These are phyloP conservation scores for Rhizopus sp. DNA, from an alignment of 371 early-diverging fungal species.

Conservation along the genomic window DNA sequence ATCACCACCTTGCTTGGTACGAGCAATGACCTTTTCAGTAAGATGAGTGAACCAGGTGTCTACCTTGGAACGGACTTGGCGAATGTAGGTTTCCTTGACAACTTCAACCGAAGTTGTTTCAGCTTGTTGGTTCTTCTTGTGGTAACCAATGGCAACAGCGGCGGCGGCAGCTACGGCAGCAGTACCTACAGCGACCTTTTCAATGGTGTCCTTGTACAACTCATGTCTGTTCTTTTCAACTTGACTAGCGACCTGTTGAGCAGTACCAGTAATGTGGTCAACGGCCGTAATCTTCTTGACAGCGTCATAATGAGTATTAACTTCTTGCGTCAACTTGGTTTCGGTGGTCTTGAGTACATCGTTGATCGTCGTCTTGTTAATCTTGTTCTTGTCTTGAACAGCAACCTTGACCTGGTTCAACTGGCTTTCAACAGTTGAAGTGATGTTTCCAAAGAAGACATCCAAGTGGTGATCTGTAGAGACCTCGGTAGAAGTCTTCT, in stretches of 20 bases:
- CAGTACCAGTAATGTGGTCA: constrained; percentile 19
- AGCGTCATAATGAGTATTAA: constrained; percentile 19
- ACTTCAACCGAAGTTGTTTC: constrained; percentile 21
- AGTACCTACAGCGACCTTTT: constrained; percentile 22
- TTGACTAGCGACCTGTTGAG: constrained; percentile 3
- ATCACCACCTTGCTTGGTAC: constrained; percentile 29
- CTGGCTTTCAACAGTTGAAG: constrained; percentile 26
- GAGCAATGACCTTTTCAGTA: constrained; percentile 22
- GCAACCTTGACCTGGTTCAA: constrained; percentile 25
- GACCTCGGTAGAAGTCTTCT: constrained; percentile 6
- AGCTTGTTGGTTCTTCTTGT: constrained; percentile 25
- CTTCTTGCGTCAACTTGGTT: constrained; percentile 18
- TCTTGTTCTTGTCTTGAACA: constrained; percentile 21
- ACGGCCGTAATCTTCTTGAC: constrained; percentile 22
- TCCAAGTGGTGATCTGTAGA: constrained; percentile 30
- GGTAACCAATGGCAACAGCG: constrained; percentile 21
- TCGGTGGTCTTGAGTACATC: constrained; percentile 20
- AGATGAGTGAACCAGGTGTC: constrained; percentile 23
- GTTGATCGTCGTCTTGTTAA: constrained; percentile 21
- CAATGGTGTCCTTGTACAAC: constrained; percentile 26
- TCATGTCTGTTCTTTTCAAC: constrained; percentile 15
- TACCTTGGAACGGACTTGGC: constrained; percentile 21
- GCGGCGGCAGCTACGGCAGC: constrained; percentile 32
- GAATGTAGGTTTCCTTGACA: constrained; percentile 18
- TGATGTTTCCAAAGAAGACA: constrained; percentile 34